Evolutionary conservation across 345 rosid genomes (phyloP), one percentile per base, ranked within the genome.

Genomic region (Brassica napus): DNA sequence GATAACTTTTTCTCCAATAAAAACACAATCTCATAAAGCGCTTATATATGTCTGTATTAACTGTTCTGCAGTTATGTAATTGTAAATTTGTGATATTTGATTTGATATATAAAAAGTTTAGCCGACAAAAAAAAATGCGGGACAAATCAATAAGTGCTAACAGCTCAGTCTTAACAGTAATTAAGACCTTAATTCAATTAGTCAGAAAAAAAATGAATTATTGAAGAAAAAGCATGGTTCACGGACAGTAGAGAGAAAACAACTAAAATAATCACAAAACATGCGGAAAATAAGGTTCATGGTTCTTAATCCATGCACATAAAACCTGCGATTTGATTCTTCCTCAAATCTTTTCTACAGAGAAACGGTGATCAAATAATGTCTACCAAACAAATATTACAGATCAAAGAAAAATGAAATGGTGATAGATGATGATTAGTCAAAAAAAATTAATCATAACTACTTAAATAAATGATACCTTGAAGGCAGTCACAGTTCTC

Each of bases 401-500:
- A 32, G 34, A 58, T 34, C 4, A 32, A 18, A 0, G 57, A 8
- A 57, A 55, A 49, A 49, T 47, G 57, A 49, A 49, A 49, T 49
- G 18, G 7, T 49, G 18, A 49, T 49, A n/a, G 52, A 44, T 44
- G 18, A n/a, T 49, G 23, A 54, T 26, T 26, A 26, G 30, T 26
- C 30, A 26, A 26, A 26, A 26, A 26, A 26, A 26, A 3, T 26
- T 26, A 49, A 49, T 14, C 7, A 49, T 1, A n/a, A 49, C 1
- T 49, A 14, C 15, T 0, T 49, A 4, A 9, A 42, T 2, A 26
- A 26, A 26, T 26, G 30, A 18, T 18, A 60, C 98, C 98, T 90
- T 94, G 98, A 79, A 94, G 84, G 88, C 98, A 94, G 84, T 94
- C 98, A 58, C 98, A 94, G 76, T 94, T 94, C 91, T 94, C 98